Evolutionary conservation across 2,329 filamentous ascomycete genomes (phyloP).

Genomic region (Colletotrichum cordylinicola): DNA sequence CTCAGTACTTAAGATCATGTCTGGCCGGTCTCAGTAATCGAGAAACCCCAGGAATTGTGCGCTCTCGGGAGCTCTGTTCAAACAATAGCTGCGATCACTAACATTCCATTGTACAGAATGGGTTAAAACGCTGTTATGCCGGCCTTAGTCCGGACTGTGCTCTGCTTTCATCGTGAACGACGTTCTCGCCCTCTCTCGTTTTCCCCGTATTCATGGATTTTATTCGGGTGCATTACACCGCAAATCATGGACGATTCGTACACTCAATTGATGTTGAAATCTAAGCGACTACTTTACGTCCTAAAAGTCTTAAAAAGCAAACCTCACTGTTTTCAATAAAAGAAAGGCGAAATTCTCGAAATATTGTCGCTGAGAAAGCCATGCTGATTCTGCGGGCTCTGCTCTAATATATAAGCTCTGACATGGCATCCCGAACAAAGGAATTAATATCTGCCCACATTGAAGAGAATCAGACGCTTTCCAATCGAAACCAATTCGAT

Average conservation of each 20-base stretch:
- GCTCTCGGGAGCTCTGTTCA: no score
- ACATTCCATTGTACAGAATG: no score
- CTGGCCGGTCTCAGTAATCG: no score
- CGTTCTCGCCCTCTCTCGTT: background rate
- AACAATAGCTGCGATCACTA: no score
- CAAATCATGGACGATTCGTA: rapidly evolving
- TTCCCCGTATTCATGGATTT: background rate
- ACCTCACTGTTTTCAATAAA: no score
- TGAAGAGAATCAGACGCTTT: background rate
- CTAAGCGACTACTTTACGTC: no score
- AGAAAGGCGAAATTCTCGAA: no score
- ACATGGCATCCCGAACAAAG: background rate
- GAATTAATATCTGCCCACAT: background rate
- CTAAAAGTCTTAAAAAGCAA: no score
- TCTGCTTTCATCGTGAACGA: no score
- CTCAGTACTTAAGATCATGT: no score
- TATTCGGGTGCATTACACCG: background rate
- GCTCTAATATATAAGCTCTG: background rate
- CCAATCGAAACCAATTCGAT: rapidly evolving
- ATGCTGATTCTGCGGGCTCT: background rate
- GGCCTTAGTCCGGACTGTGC: background rate
- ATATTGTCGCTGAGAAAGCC: background rate
- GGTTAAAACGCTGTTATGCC: no score
- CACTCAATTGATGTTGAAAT: background rate
- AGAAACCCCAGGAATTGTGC: no score